A percentile compares a stretch with the other conserved stretches of the same genome.
phyloP scores from a whole-genome alignment of 345 rosid genomes.

The Noccaea caerulescens region DNA sequence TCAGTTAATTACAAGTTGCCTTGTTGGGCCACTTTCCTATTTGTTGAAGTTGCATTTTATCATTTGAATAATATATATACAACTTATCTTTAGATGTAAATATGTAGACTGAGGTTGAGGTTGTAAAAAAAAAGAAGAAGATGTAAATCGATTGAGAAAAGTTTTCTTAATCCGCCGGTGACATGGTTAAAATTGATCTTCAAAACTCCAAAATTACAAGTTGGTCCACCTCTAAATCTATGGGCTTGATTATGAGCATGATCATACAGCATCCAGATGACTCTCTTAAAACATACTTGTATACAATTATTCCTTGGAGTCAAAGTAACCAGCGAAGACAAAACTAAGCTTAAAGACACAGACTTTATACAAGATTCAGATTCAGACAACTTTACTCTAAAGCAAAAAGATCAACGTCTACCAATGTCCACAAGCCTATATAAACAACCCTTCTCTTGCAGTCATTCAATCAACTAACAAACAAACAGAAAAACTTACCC shows the following conservation, averaged over 20 bases:
- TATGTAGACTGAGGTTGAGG: no score
- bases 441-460: constrained; percentile 33
- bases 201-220: not conserved
- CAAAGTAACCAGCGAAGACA: constrained; percentile 36
- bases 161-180: no score
- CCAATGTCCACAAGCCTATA: constrained; percentile 29
- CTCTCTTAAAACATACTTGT: constrained; percentile 12
- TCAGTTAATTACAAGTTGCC: not conserved
- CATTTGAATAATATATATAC: not conserved
- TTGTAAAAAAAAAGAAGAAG: no score
- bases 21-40: constrained; percentile 5
- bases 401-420: constrained; percentile 27
- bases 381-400: constrained; percentile 41
- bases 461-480: constrained; percentile 21
- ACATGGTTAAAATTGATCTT: not conserved
- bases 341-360: constrained; percentile 40
- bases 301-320: constrained; percentile 37
- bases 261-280: constrained; percentile 5
- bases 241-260: constrained; percentile 20
- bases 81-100: no score
- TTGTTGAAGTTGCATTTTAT: not conserved
- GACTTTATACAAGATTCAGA: constrained; percentile 31
- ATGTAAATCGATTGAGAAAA: no score
- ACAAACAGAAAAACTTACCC: not conserved
- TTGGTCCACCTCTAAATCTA: constrained; percentile 8